Percentiles rank a stretch among this genome's conserved stretches.
Conservation (phyloP, 257 asterid species). For the Solanum stenotomum region DNA sequence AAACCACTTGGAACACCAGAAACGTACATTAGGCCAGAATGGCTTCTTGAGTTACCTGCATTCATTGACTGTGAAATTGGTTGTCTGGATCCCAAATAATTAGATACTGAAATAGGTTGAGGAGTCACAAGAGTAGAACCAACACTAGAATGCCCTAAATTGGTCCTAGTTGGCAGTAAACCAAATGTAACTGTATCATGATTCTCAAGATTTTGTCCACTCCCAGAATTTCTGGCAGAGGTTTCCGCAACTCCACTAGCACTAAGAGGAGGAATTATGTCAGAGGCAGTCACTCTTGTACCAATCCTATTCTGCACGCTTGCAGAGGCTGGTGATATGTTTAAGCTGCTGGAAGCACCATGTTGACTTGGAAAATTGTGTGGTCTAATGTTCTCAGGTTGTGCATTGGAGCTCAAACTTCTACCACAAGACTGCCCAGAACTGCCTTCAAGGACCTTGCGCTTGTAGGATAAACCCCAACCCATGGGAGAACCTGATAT, state of each 20-base stretch:
- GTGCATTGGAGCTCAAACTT: conserved; percentile 49
- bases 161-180: conserved; percentile 22
- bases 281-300: conserved; percentile 18
- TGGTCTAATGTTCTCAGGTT: conserved; percentile 26
- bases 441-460: conserved; percentile 76
- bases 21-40: conserved; percentile 28
- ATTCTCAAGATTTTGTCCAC: conserved; percentile 25
- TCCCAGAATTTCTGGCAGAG: conserved; percentile 34
- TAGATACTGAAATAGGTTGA: conserved; percentile 22
- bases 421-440: conserved; percentile 58
- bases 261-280: conserved; percentile 28
- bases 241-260: conserved; percentile 32
- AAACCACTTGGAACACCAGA: conserved; percentile 33
- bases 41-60: conserved; percentile 25
- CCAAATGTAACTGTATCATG: conserved; percentile 35
- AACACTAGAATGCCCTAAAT: conserved; percentile 29
- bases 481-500: conserved; percentile 45
- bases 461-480: conserved; percentile 81
- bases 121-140: conserved; percentile 19
- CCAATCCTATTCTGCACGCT: conserved; percentile 31
- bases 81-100: conserved; percentile 32
- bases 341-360: conserved; percentile 32
- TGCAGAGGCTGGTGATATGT: conserved; percentile 28
- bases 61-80: conserved; percentile 20
- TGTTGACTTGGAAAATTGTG: conserved; percentile 29